Evolutionary conservation across 2,329 filamentous ascomycete genomes (phyloP).

Genomic region (Colletotrichum kahawae): DNA sequence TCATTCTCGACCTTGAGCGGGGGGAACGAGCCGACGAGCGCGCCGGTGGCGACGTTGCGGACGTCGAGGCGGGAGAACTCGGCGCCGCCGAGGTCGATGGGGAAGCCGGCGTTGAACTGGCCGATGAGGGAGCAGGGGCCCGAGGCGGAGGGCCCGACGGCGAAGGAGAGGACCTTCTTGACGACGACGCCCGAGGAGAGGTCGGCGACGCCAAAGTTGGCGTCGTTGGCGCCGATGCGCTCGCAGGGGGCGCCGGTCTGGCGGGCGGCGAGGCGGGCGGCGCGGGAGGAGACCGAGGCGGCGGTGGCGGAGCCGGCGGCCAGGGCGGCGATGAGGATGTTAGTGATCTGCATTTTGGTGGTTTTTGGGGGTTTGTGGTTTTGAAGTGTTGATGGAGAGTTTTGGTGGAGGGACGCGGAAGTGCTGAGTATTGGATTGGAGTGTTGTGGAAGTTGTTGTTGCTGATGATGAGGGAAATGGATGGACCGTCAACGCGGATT

Average conservation of each 20-base stretch:
- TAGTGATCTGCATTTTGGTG: slow-evolving; percentile 11
- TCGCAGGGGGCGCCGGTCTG: background rate
- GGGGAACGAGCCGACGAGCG: slow-evolving; percentile 10
- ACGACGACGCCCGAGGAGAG: background rate
- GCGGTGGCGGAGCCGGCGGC: background rate
- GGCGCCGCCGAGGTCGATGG: slow-evolving; percentile 6
- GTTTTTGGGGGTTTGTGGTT: background rate
- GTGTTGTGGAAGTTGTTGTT: background rate
- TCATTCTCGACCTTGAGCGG: background rate
- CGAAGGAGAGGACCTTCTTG: slow-evolving; percentile 7
- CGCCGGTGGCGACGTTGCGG: background rate
- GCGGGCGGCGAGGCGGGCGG: background rate
- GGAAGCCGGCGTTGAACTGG: slow-evolving; percentile 5
- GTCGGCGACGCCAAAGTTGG: slow-evolving; percentile 12
- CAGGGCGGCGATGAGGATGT: slow-evolving; percentile 4
- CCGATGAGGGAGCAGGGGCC: slow-evolving; percentile 14
- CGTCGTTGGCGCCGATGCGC: background rate
- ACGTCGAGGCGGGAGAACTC: slow-evolving; percentile 8
- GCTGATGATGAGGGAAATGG: background rate
- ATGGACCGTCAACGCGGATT: background rate
- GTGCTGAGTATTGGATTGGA: background rate
- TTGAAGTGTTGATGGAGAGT: background rate
- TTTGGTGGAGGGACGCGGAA: background rate
- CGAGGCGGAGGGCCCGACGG: background rate
- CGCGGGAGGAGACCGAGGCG: background rate